phyloP scores from a whole-genome alignment of 1,284 basidiomycete species.

The Sporisorium reilianum region DNA sequence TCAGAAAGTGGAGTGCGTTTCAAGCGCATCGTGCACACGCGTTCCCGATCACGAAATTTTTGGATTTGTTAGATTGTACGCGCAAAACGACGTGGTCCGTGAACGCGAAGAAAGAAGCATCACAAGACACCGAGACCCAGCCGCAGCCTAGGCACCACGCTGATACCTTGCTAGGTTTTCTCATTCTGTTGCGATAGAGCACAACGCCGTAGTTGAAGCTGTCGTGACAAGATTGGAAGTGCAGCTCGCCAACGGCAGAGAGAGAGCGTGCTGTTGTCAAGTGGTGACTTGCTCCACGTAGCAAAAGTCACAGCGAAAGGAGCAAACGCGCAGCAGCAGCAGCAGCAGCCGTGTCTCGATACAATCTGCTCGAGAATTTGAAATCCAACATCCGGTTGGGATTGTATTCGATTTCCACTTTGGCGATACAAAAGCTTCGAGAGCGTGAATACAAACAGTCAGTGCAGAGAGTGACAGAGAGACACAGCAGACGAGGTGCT shows the following conservation, averaged over 20 bases:
- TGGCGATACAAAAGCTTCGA: slow-evolving; percentile 1
- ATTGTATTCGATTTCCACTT: not conserved
- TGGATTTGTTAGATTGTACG: slow-evolving; percentile 2
- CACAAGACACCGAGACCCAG: not conserved
- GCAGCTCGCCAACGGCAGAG: too few species aligned
- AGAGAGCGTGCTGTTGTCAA: not conserved
- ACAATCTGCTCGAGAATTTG: not conserved
- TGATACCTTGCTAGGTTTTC: too few species aligned
- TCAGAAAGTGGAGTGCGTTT: slow-evolving; percentile 30
- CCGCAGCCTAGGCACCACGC: not conserved
- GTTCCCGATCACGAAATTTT: slow-evolving; percentile 36
- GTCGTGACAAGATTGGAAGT: too few species aligned
- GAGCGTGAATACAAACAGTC: not conserved
- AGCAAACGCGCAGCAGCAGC: not conserved
- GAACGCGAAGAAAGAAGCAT: slow-evolving; percentile 20
- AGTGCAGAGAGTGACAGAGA: slow-evolving; percentile 1
- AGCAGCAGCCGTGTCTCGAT: not conserved
- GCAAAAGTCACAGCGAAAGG: not conserved
- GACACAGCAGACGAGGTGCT: slow-evolving; percentile 1
- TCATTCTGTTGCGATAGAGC: too few species aligned
- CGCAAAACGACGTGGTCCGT: slow-evolving; percentile 34
- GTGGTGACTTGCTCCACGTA: not conserved
- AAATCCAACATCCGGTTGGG: not conserved
- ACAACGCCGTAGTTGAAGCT: too few species aligned
- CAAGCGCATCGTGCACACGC: slow-evolving; percentile 28